These are phyloP conservation scores for Saprolegnia diclina DNA, from an alignment of 352 stramenopile genomes.

Conservation along the genomic window DNA sequence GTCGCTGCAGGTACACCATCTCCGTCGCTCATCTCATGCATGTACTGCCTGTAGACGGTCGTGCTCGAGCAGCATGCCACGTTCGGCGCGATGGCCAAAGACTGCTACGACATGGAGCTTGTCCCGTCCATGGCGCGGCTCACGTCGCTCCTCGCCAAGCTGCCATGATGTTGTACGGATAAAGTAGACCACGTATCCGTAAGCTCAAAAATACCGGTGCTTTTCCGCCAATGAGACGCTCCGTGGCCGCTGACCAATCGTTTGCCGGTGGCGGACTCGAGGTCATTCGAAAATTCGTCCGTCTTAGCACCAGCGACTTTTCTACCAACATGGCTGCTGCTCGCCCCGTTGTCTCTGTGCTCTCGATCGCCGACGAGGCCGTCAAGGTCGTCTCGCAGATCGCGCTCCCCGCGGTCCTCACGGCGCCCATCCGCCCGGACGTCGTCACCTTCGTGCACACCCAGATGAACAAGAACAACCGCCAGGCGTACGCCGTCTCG, in stretches of 20 bases:
- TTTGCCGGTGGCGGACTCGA: background rate
- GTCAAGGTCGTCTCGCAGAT: conserved; percentile 85
- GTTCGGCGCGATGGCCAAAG: background rate
- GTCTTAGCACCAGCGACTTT: conserved; percentile 24
- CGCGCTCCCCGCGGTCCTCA: conserved; percentile 94
- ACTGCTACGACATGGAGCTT: conserved; percentile 8
- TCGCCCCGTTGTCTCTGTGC: conserved; percentile 93
- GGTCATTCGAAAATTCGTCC: conserved; percentile 25
- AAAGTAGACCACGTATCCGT: background rate
- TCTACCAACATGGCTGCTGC: conserved; percentile 71
- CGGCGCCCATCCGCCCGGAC: conserved; percentile 97
- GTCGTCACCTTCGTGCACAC: conserved; percentile 99
- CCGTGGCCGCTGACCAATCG: conserved; percentile 9
- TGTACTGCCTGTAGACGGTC: background rate
- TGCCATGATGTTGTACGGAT: background rate
- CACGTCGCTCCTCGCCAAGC: background rate
- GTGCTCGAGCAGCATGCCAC: background rate
- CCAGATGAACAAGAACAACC: conserved; percentile 99
- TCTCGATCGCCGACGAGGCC: conserved; percentile 77
- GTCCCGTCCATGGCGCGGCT: background rate
- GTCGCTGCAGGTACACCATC: background rate
- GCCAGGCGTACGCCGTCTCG: conserved; percentile 97
- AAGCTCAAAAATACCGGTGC: background rate
- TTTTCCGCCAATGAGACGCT: background rate
- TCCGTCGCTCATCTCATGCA: background rate